Evolutionary conservation across 129 eudicot genomes (phyloP).

Genomic region (Flaveria trinervia): DNA sequence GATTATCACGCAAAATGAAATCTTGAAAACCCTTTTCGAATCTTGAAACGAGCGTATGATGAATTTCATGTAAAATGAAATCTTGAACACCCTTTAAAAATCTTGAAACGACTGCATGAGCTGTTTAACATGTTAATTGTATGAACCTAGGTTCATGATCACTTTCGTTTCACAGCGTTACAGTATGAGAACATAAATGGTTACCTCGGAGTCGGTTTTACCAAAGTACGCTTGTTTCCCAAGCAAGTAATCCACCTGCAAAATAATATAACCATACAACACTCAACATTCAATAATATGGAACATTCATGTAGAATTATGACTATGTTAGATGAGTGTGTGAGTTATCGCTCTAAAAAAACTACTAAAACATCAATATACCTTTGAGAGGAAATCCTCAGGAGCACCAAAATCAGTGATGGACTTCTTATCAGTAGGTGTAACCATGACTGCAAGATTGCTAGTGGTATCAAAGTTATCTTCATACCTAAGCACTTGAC

Average conservation of each 20-base stretch:
- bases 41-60: too few relatives aligned
- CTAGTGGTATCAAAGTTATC: slow-evolving; percentile 95
- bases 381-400: slow-evolving; percentile 77
- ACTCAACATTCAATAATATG: background rate
- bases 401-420: slow-evolving; percentile 94
- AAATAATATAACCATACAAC: background rate
- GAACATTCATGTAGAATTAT: background rate
- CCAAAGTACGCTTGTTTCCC: slow-evolving; percentile 97
- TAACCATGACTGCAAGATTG: slow-evolving; percentile 64
- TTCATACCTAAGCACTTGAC: slow-evolving; percentile 86
- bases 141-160: background rate
- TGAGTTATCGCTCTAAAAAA: too few relatives aligned
- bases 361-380: background rate
- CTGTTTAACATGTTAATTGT: background rate
- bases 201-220: slow-evolving; percentile 90
- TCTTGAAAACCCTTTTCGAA: too few relatives aligned
- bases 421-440: slow-evolving; percentile 86
- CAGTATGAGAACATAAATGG: background rate
- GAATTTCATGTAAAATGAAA: too few relatives aligned
- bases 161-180: background rate
- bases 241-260: slow-evolving; percentile 91
- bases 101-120: background rate
- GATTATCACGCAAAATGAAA: too few relatives aligned
- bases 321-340: background rate
- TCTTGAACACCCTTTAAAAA: background rate